Conservation (phyloP, 805 yeast species). For the Priceomyces haplophilus region DNA sequence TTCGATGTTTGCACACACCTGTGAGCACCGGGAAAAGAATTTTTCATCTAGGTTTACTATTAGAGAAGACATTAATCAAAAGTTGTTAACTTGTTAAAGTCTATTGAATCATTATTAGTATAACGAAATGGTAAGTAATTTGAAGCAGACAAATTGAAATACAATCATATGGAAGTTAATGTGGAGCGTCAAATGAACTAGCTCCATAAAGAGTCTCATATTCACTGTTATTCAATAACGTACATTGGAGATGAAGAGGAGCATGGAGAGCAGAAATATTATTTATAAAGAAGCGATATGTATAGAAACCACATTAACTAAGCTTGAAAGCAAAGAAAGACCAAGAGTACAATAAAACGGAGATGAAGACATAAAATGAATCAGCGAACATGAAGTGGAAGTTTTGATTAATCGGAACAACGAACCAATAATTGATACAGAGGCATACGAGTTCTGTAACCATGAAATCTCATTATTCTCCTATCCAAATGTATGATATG, state of each 20-base stretch:
- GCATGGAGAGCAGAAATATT: too few relatives aligned
- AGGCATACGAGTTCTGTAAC: too few relatives aligned
- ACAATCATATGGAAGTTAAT: background rate
- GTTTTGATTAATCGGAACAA: too few relatives aligned
- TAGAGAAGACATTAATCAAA: background rate
- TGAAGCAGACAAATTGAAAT: background rate
- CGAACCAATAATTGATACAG: too few relatives aligned
- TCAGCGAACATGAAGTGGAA: background rate
- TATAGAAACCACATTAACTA: too few relatives aligned
- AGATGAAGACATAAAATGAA: background rate
- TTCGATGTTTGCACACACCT: slow-evolving; percentile 3
- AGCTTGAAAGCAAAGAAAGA: background rate
- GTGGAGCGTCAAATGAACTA: too few relatives aligned
- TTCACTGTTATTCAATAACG: too few relatives aligned
- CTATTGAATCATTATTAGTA: background rate
- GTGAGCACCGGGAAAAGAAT: slow-evolving; percentile 2
- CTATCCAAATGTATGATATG: background rate
- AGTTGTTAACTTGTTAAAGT: slow-evolving; percentile 1
- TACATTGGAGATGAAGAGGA: too few relatives aligned
- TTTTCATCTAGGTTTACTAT: slow-evolving; percentile 2
- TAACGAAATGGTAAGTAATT: slow-evolving; percentile 4
- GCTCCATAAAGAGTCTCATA: too few relatives aligned
- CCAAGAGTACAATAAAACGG: background rate
- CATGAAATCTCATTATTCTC: too few relatives aligned
- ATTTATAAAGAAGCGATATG: too few relatives aligned